Percentiles rank a stretch among this genome's conserved stretches.
Conservation (phyloP, 2,329 filamentous ascomycete species). For the Xylaria hypoxylon region DNA sequence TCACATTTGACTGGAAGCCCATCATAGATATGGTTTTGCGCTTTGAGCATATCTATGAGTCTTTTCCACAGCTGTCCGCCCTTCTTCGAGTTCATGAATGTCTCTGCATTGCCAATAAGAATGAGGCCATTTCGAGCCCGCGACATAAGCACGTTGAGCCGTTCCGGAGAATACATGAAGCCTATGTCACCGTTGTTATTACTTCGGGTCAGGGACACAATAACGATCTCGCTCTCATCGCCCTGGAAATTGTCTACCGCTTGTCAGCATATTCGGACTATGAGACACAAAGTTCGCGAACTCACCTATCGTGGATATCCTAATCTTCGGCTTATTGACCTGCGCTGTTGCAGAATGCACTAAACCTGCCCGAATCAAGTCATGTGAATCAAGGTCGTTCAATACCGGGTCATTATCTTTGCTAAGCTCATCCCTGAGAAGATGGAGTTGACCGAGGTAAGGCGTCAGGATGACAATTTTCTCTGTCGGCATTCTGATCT, state of each 20-base stretch:
- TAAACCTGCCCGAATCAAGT: constrained; percentile 72
- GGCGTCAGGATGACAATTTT: constrained; percentile 77
- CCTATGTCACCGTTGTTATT: constrained; percentile 74
- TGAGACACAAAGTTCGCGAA: neutral
- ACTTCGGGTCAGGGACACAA: constrained; percentile 75
- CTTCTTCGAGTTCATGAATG: constrained; percentile 67
- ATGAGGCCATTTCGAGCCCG: constrained; percentile 73
- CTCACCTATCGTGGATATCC: constrained; percentile 77
- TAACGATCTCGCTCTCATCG: constrained; percentile 80
- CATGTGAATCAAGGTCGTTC: constrained; percentile 74
- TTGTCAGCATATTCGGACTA: constrained; percentile 19
- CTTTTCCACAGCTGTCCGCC: constrained; percentile 67
- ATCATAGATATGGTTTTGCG: constrained; percentile 59
- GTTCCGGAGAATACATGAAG: constrained; percentile 73
- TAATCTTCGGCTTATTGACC: constrained; percentile 63
- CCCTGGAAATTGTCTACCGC: constrained; percentile 79
- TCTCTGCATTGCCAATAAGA: constrained; percentile 75
- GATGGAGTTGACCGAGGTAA: constrained; percentile 75
- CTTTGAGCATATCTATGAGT: constrained; percentile 68
- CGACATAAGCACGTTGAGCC: constrained; percentile 77
- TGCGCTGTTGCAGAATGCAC: constrained; percentile 64
- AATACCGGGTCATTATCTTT: constrained; percentile 72
- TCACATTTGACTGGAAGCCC: constrained; percentile 44
- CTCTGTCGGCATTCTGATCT: constrained; percentile 66
- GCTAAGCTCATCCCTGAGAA: constrained; percentile 65